Base-by-base conservation (phyloP, 2,329 filamentous ascomycete species). In the Septoria linicola region DNA sequence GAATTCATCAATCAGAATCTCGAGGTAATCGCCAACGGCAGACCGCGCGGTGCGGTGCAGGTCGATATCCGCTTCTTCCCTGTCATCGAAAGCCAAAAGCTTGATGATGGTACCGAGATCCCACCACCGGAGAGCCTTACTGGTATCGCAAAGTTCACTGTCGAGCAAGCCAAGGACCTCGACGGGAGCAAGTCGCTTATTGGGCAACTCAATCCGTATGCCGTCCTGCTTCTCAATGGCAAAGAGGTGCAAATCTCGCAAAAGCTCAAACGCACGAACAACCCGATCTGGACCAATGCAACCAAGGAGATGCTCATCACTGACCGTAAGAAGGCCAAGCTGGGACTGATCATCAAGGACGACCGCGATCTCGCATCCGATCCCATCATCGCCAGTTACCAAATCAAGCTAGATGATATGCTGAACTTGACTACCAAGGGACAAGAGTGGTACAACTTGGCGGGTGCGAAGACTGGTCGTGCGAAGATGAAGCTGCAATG, bases 131-230 rank as follows among this genome's bases (percentile, higher is more conserved):
- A 96, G 63, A 86, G 89, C 13, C 92, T 92, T 66, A 95, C 92
- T 16, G 95, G 93, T 76, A 96, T 99, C 67, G 82, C 91, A 57
- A 86, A 89, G 56, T 96, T 96, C 70, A 95, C 87, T 0, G 82
- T 99, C 45, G 91, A 96, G 68, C 92, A 96, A 71, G 92, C 91
- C 60, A 99, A 99, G 76, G 92, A 97, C 63, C 80, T 99, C 25
- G 93, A 99, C 65, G 86, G 86, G 43, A 87, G 82, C 59, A 96
- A 93, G 83, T 96, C 90, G 71, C 74, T 99, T 66, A 84, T 97
- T 54, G 93, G 93, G 23, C 80, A 85, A 57, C 84, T 99, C 40
- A 97, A 90, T 70, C 93, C 93, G 1, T 99, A 97, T 61, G 91
- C 89, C 8, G 79, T 84, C 25, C 79, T 99, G 43, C 79, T 96